phyloP scores from a whole-genome alignment of 257 asterid genomes.

The Lavandula angustifolia region DNA sequence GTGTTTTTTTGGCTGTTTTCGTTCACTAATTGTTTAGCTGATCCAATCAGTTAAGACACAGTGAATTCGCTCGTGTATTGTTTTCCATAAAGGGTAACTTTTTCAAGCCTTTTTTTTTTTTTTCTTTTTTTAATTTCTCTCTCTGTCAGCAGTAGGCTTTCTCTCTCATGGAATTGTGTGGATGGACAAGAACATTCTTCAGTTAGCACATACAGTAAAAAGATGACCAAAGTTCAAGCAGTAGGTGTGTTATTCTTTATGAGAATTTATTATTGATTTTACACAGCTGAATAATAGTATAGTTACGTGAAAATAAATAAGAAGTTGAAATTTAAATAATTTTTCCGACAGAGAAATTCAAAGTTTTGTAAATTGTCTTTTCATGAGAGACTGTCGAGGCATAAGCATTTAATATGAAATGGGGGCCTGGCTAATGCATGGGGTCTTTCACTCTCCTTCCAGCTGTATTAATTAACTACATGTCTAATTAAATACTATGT shows the following conservation, averaged over 20 bases:
- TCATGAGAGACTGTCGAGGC: too few species aligned
- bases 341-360: neutral
- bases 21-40: neutral
- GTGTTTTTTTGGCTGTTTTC: slow-evolving; percentile 49
- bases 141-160: neutral
- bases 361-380: neutral
- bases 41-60: neutral
- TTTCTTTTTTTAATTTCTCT: neutral
- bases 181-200: slow-evolving; percentile 14
- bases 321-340: too few species aligned
- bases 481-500: neutral
- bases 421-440: neutral
- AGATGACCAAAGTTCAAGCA: slow-evolving; percentile 12
- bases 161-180: neutral
- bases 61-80: too few species aligned
- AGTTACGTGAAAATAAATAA: too few species aligned
- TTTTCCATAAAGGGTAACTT: neutral
- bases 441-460: neutral
- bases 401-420: slow-evolving; percentile 7
- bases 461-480: slow-evolving; percentile 11
- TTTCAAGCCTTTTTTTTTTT: neutral
- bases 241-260: slow-evolving; percentile 20
- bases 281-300: neutral
- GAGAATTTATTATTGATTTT: slow-evolving; percentile 3
- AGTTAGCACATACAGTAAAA: slow-evolving; percentile 4